Evolutionary conservation across 2,329 filamentous ascomycete species (phyloP), one percentile per base, ranked within the genome.

Genomic region (Xylariales sp.): DNA sequence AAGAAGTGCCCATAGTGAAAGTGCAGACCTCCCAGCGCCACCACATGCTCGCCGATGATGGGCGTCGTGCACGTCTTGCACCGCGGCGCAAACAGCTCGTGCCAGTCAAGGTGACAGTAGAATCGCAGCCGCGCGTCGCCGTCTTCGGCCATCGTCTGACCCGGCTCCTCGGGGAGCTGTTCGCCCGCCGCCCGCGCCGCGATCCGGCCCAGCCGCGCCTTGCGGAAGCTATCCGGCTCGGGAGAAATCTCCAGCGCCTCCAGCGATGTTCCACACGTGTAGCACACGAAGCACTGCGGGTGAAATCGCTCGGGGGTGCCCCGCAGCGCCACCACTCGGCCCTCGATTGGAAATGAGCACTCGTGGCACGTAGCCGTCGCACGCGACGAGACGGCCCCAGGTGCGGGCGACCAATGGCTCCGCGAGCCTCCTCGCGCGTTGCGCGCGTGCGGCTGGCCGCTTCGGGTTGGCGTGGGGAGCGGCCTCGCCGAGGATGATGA

Each of bases 1-100:
- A 98, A 98, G 68, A 98, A 98, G 65, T 98, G 93, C 0, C 93
- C 93, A 37, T 87, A 86, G 61, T 98, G 93, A 87, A 88, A 98
- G 64, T 95, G 89, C n/a, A 83, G 79, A n/a, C n/a, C n/a, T 1
- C 93, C 93, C 40, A 95, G 88, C 2, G 93, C 93, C 12, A 96
- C 83, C 21, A 96, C 83, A 49, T 97, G 88, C 63, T 97, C 90
- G 29, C 90, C 90, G 50, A 97, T 82, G 54, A 98, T 98, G 4
- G 93, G 91, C 6, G 93, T 98, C 60, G 85, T 89, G 76, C 93
- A 98, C 60, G 87, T 89, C 66, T 93, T 93, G 74, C 93, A 98
- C 29, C 88, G 81, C 5, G 93, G 93, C 21, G 86, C 89, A 63
- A 88, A 98, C 38, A 85, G 70, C 64, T 98, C 93, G 62, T 98